Evolutionary conservation across 2,329 filamentous ascomycete genomes (phyloP).

Genomic region (Botrytis fragariae): DNA sequence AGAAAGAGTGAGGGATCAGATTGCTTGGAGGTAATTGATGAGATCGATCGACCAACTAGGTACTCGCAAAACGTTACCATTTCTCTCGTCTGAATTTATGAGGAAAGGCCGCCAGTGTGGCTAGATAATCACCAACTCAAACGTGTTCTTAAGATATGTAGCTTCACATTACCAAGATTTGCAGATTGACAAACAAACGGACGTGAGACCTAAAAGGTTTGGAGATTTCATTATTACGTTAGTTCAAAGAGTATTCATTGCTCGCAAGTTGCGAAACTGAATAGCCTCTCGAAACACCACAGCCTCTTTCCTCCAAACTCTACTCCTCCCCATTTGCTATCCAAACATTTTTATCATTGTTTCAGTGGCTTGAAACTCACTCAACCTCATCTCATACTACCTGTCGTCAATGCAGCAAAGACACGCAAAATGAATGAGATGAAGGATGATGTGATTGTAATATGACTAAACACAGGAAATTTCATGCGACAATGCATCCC

Average conservation of each 20-base stretch:
- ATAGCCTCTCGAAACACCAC: not conserved
- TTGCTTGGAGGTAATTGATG: not conserved
- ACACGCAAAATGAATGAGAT: not conserved
- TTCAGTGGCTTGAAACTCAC: not conserved
- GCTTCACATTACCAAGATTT: not conserved
- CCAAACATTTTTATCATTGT: not conserved
- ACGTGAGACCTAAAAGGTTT: not conserved
- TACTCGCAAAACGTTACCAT: not conserved
- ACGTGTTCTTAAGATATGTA: not conserved
- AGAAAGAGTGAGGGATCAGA: not conserved
- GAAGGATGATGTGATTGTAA: not conserved
- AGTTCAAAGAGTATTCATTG: not conserved
- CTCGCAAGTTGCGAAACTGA: not conserved
- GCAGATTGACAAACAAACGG: not conserved
- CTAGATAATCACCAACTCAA: not conserved
- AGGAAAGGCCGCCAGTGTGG: not conserved
- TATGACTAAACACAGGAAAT: not conserved
- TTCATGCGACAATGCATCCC: not conserved
- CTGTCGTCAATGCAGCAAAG: not conserved
- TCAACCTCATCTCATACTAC: not conserved
- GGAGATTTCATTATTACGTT: not conserved
- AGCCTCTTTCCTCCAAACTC: not conserved
- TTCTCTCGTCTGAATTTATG: not conserved
- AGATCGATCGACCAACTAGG: not conserved
- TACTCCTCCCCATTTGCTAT: not conserved